Evolutionary conservation across 257 asterid genomes (phyloP).

Genomic region (Nicotiana obtusifolia): DNA sequence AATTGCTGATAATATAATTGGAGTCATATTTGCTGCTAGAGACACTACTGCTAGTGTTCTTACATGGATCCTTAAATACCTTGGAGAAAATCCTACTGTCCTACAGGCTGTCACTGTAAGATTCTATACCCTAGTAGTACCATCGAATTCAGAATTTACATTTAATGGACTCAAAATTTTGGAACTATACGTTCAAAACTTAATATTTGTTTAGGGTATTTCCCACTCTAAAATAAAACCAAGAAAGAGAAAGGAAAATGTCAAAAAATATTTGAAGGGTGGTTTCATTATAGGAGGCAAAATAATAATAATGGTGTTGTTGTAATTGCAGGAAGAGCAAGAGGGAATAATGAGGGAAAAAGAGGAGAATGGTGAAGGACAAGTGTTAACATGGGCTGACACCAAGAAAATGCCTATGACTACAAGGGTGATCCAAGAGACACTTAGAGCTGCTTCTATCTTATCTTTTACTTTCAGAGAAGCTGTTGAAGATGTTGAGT

Average conservation of each 20-base stretch:
- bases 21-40: slow-evolving; percentile 73
- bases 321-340: slow-evolving; percentile 56
- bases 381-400: slow-evolving; percentile 43
- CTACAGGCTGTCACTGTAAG: slow-evolving; percentile 69
- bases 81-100: slow-evolving; percentile 66
- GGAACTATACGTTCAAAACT: no score
- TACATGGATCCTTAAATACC: slow-evolving; percentile 70
- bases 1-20: slow-evolving; percentile 65
- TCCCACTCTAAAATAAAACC: no score
- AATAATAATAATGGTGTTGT: neutral
- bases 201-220: no score
- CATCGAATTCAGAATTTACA: neutral
- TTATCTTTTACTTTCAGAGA: slow-evolving; percentile 72
- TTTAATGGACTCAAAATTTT: neutral
- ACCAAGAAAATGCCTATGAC: slow-evolving; percentile 67
- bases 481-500: slow-evolving; percentile 78
- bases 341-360: slow-evolving; percentile 46
- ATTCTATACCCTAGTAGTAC: neutral
- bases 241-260: no score
- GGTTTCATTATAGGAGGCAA: neutral
- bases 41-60: slow-evolving; percentile 75
- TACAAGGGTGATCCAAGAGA: slow-evolving; percentile 68
- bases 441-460: slow-evolving; percentile 69
- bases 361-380: slow-evolving; percentile 35
- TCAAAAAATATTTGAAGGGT: neutral